A percentile compares a stretch with the other conserved stretches of the same genome.
Conservation (phyloP, 2,329 filamentous ascomycete species). For the Chaetomiaceae sp. region DNA sequence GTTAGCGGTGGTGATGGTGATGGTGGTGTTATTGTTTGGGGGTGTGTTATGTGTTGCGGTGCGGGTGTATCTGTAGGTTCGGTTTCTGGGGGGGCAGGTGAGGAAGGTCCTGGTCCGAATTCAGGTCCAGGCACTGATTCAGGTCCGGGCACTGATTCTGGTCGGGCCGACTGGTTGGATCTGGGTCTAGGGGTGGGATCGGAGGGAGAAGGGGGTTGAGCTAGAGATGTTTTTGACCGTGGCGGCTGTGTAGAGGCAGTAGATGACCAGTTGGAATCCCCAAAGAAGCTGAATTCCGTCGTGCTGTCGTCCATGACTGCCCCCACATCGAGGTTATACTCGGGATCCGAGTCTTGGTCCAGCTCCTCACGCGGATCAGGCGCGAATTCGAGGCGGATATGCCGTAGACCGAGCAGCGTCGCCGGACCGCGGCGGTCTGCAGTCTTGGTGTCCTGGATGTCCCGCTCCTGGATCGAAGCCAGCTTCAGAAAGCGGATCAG, state of each 20-base stretch:
- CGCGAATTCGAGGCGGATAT: slow-evolving; percentile 52
- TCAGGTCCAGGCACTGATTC: no score
- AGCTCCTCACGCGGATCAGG: slow-evolving; percentile 37
- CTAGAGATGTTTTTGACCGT: no score
- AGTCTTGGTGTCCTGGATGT: slow-evolving; percentile 33
- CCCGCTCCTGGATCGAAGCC: slow-evolving; percentile 45
- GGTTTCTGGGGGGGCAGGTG: background rate
- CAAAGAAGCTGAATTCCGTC: slow-evolving; percentile 46
- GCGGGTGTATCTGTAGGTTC: background rate
- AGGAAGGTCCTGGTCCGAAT: no score
- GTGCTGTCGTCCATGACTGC: slow-evolving; percentile 34
- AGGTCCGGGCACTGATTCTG: no score
- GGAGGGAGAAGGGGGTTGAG: background rate
- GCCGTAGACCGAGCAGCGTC: slow-evolving; percentile 47
- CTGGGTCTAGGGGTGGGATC: background rate
- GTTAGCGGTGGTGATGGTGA: background rate
- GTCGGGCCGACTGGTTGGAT: slow-evolving; percentile 21
- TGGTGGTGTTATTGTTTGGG: background rate
- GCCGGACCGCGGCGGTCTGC: slow-evolving; percentile 36
- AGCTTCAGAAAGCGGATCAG: slow-evolving; percentile 45
- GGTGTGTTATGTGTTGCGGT: slow-evolving; percentile 8
- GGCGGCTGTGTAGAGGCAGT: background rate
- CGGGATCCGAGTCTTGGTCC: slow-evolving; percentile 29
- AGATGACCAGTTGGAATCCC: slow-evolving; percentile 28
- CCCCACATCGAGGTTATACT: slow-evolving; percentile 38